Base-by-base conservation (phyloP, 257 asterid genomes). In the Capsicum pubescens region DNA sequence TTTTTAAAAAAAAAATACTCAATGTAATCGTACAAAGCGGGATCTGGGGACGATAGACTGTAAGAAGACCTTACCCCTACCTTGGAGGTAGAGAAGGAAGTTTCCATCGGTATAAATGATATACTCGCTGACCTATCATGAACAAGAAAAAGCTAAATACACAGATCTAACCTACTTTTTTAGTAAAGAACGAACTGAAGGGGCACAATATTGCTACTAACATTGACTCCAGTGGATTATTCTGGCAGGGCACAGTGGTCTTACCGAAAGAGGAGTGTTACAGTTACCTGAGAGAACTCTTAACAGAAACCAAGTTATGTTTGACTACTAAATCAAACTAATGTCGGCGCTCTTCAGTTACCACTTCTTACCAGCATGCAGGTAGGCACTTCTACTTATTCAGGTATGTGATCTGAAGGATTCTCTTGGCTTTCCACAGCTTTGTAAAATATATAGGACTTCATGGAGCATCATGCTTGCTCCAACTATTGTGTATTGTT, bases 361-460 rank as follows among this genome's bases (percentile, higher is more conserved):
- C 95, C 95, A 16, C 44, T 8, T 63, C 87, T 91, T 7, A 92
- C 94, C 86, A 85, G 67, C 48, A 89, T 91, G 82, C 79, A 81
- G 15, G 82, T 83, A 6, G 86, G 57, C 80, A 15, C 87, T 64
- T 87, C 94, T 59, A 56, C 85, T 82, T 94, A 97, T 83, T 82
- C 90, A 86, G 95, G 98, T 91, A 83, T 26, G 61, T 44, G 5
- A 59, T 32, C 55, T 17, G 56, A 50, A 14, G 26, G 7, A 80
- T 56, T 10, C 50, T 9, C 56, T 12, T 32, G 39, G 19, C 16
- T 21, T 68, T 68, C 76, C 4, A 54, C 14, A 54, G 57, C 57
- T 54, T 5, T 54, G 14, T 10, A 54, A 10, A 54, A 11, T 54
- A 3, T 54, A 54, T 54, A 12, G 14, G 57, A 54, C 57, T 54